phyloP scores from a whole-genome alignment of 495 filamentous ascomycete genomes.

The Aspergillus nanangensis region DNA sequence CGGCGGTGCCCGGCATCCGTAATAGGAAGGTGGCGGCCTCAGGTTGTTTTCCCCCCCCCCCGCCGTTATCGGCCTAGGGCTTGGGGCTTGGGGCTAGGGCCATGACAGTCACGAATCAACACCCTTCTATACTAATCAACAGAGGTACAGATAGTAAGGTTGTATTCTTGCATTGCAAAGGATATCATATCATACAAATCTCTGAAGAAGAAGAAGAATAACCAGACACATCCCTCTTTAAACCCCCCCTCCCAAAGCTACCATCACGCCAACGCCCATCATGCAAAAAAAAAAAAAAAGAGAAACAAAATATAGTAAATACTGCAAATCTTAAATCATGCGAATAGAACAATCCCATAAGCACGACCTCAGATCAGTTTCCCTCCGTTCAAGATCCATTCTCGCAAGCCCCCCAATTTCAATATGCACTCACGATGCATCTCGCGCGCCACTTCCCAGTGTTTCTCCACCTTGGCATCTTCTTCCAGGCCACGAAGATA shows the following conservation, averaged over 20 bases:
- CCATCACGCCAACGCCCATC: conserved; percentile 10
- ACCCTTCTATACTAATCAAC: neutral
- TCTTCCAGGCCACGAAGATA: conserved; percentile 61
- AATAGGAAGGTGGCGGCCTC: conserved; percentile 15
- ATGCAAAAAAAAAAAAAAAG: conserved; percentile 6
- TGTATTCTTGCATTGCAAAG: neutral
- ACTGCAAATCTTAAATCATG: too few species aligned
- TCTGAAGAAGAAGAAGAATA: neutral
- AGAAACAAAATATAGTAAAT: neutral
- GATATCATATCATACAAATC: neutral
- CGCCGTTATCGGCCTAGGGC: conserved; percentile 15
- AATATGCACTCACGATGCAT: conserved; percentile 57
- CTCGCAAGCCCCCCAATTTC: conserved; percentile 53
- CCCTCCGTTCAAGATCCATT: conserved; percentile 42
- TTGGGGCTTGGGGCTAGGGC: conserved; percentile 17
- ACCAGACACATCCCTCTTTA: neutral
- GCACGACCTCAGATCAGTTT: conserved; percentile 23
- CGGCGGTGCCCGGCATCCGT: conserved; percentile 11
- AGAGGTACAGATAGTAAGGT: neutral
- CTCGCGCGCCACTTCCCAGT: conserved; percentile 62
- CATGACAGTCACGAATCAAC: conserved; percentile 4
- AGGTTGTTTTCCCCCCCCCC: too few species aligned
- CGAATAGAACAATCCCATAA: too few species aligned
- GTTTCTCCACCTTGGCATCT: conserved; percentile 55
- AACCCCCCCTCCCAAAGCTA: too few species aligned